Conservation (phyloP, 306 rosid species). For the Lathyrus aphaca region DNA sequence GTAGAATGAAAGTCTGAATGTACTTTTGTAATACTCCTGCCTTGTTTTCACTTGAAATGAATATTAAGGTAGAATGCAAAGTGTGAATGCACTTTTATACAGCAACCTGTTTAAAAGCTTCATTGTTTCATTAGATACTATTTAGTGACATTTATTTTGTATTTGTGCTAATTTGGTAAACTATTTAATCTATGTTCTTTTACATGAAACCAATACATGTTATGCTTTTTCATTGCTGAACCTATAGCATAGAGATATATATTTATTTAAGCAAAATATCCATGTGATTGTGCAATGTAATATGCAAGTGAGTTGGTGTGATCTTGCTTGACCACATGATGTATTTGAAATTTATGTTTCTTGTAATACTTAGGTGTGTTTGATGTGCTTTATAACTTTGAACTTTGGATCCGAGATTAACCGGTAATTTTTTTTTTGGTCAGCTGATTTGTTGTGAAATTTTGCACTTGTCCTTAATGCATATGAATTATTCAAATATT, state of each 20-base stretch:
- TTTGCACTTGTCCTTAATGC: constrained; percentile 31
- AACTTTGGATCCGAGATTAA: constrained; percentile 14
- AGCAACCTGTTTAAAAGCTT: constrained; percentile 1
- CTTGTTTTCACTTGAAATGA: background rate
- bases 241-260: background rate
- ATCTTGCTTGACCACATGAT: constrained; percentile 15
- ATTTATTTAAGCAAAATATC: constrained; percentile 19
- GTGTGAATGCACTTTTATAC: background rate
- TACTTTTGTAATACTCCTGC: background rate
- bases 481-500: constrained; percentile 40
- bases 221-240: constrained; percentile 15
- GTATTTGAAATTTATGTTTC: constrained; percentile 19
- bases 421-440: constrained; percentile 24
- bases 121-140: background rate
- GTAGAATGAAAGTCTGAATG: background rate
- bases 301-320: constrained; percentile 15
- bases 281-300: constrained; percentile 7
- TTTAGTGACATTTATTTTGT: constrained; percentile 11
- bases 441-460: constrained; percentile 35
- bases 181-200: constrained; percentile 2
- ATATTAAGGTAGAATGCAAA: background rate
- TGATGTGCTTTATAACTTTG: constrained; percentile 2
- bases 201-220: constrained; percentile 3
- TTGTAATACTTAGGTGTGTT: constrained; percentile 26
- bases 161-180: background rate